Conservation (phyloP, 306 rosid species). For the Cicer pinnatifidum region DNA sequence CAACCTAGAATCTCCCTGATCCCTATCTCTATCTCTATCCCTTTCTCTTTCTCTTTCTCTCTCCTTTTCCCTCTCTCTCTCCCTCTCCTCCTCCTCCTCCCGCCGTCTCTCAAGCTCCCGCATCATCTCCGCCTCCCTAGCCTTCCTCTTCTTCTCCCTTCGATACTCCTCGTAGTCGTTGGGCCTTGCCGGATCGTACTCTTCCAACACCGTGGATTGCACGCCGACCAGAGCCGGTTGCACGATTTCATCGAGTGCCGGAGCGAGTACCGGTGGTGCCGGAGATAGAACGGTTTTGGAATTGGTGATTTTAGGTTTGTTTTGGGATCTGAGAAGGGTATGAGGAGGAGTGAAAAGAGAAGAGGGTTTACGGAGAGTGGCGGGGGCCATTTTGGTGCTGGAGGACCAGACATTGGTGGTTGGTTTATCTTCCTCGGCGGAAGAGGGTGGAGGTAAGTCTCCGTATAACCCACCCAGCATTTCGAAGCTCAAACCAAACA, state of each 20-base stretch:
- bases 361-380: conserved; percentile 83
- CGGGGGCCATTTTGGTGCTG: conserved; percentile 97
- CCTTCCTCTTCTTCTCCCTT: conserved; percentile 80
- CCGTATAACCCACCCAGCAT: conserved; percentile 97
- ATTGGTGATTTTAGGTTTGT: conserved; percentile 57
- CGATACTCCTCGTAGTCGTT: conserved; percentile 92
- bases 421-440: conserved; percentile 89
- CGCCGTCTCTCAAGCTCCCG: conserved; percentile 78
- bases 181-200: conserved; percentile 95
- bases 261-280: conserved; percentile 10
- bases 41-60: conserved; percentile 51
- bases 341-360: conserved; percentile 76
- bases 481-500: conserved; percentile 23
- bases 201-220: conserved; percentile 77
- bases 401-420: conserved; percentile 88
- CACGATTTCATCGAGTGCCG: conserved; percentile 42
- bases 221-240: conserved; percentile 87
- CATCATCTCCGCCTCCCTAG: conserved; percentile 80
- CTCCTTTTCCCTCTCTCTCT: conserved; percentile 53
- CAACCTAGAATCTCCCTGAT: conserved; percentile 58
- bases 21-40: conserved; percentile 52
- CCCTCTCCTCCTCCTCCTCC: conserved; percentile 55
- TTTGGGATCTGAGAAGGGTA: conserved; percentile 63
- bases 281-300: conserved; percentile 32
- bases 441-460: conserved; percentile 95